Base-by-base conservation (phyloP, 768 basidiomycete genomes). In the Russula vinacea region DNA sequence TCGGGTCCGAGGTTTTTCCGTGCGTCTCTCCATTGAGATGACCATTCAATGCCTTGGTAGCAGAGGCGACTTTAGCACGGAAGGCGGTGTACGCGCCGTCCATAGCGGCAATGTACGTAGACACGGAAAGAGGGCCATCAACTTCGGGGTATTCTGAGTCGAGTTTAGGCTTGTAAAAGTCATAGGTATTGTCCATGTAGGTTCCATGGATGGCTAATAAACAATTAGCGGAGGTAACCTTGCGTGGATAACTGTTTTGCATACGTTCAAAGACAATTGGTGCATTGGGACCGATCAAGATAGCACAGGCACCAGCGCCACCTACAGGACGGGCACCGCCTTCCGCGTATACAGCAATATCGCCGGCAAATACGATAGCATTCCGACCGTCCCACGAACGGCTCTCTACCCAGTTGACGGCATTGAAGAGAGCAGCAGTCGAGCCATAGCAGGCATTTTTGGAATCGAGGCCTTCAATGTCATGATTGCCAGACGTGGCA, bases 391-490 rank as follows among this genome's bases (percentile, higher is more conserved):
- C 96, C 97, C 96, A 99, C 6, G 90, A 93, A 56, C 86, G 86
- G 40, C 89, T 90, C 75, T 99, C 96, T 65, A 98, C 80, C 97
- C 97, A 99, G 83, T 99, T 99, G 73, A 96, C 81, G 54, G 93
- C 91, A 77, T 99, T 99, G 87, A 98, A 99, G 62, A 99, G 86
- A 4, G 97, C 97, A 51, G 97, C 97, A 26, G 97, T 99, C 40
- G 93, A 95, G 33, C 97, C 97, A 72, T 99, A 99, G 81, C 97
- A 99, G 22, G 97, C 97, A 74, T 98, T 99, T 81, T 98, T 98
- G 52, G 92, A 94, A 79, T 99, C 97, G 75, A 99, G 90, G 70
- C 97, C 97, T 78, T 99, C 97, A 62, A 99, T 94, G 73, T 99
- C 97, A 71, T 84, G 85, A 84, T 99, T 99, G 62, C 94, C 94